phyloP scores from a whole-genome alignment of 1,284 basidiomycete species.

The Hypsizygus ulmarius region DNA sequence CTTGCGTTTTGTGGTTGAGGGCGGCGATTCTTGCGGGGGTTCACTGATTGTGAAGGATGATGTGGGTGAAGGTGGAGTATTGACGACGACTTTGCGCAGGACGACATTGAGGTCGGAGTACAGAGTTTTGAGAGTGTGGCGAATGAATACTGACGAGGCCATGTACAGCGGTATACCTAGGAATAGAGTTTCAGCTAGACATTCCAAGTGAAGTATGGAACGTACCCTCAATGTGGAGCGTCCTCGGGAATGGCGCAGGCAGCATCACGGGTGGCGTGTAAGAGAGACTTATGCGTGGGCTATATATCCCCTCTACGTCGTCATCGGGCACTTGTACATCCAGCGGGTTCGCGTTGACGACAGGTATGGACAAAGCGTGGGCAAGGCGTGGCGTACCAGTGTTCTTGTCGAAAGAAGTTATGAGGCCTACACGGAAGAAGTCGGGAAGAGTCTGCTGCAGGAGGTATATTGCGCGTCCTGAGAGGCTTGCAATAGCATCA shows the following conservation, averaged over 20 bases:
- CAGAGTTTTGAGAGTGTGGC: conserved; percentile 70
- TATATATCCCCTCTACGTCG: conserved; percentile 50
- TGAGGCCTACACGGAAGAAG: conserved; percentile 69
- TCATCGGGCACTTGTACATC: conserved; percentile 22
- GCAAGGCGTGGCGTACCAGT: conserved; percentile 35
- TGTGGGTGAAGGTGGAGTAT: conserved; percentile 26
- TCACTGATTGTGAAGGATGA: conserved; percentile 4
- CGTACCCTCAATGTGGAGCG: conserved; percentile 66
- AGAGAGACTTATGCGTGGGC: conserved; percentile 47
- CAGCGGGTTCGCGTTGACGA: conserved; percentile 25
- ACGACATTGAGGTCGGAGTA: conserved; percentile 63
- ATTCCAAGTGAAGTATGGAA: background rate
- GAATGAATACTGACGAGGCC: conserved; percentile 64
- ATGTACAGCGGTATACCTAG: conserved; percentile 68
- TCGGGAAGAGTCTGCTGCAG: conserved; percentile 65
- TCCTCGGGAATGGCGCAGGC: conserved; percentile 66
- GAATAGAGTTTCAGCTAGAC: background rate
- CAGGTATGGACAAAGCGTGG: conserved; percentile 16
- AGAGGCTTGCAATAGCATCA: conserved; percentile 28
- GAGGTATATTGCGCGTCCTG: conserved; percentile 70
- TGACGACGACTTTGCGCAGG: conserved; percentile 47
- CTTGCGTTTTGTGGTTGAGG: conserved; percentile 16
- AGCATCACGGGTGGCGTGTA: conserved; percentile 67
- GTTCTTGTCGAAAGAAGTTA: conserved; percentile 50
- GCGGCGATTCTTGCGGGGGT: conserved; percentile 12